Conservation (phyloP, 1,284 basidiomycete species). For the Ustilago esculenta region DNA sequence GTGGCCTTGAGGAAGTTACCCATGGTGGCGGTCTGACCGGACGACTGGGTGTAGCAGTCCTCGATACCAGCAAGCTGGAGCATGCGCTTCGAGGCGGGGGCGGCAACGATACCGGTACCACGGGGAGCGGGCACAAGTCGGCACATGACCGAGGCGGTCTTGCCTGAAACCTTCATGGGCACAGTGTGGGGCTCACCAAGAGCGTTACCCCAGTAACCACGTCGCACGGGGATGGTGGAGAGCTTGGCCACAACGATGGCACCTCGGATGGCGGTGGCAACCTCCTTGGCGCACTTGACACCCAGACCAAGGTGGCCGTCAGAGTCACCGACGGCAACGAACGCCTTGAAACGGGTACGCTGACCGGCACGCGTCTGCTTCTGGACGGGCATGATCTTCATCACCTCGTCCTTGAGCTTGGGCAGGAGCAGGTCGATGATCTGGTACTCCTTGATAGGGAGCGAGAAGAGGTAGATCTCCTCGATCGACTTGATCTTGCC, state of each 20-base stretch:
- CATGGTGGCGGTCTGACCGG: conserved; percentile 98
- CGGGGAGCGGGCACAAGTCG: conserved; percentile 96
- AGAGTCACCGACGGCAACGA: conserved; percentile 96
- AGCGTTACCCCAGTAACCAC: conserved; percentile 93
- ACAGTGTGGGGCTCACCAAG: conserved; percentile 97
- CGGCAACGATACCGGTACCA: conserved; percentile 99
- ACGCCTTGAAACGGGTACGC: conserved; percentile 99
- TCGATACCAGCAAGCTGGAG: conserved; percentile 97
- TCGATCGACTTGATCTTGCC: conserved; percentile 99
- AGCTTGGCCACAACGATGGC: conserved; percentile 98
- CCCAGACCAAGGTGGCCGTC: conserved; percentile 98
- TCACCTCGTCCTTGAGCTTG: conserved; percentile 81
- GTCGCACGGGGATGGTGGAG: conserved; percentile 92
- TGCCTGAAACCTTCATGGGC: conserved; percentile 96
- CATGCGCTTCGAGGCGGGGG: conserved; percentile 95
- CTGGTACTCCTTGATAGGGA: conserved; percentile 73
- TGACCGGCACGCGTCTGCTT: conserved; percentile 99
- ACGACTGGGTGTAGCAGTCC: conserved; percentile 92
- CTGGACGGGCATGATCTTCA: conserved; percentile 99
- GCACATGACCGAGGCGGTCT: conserved; percentile 99
- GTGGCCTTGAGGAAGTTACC: conserved; percentile 99
- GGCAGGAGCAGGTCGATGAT: conserved; percentile 66
- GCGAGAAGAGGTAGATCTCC: conserved; percentile 99
- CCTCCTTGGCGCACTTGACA: conserved; percentile 99
- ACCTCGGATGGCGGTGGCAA: conserved; percentile 97